Conservation (phyloP, 169 alveolate species). For the Blepharisma undulans region DNA sequence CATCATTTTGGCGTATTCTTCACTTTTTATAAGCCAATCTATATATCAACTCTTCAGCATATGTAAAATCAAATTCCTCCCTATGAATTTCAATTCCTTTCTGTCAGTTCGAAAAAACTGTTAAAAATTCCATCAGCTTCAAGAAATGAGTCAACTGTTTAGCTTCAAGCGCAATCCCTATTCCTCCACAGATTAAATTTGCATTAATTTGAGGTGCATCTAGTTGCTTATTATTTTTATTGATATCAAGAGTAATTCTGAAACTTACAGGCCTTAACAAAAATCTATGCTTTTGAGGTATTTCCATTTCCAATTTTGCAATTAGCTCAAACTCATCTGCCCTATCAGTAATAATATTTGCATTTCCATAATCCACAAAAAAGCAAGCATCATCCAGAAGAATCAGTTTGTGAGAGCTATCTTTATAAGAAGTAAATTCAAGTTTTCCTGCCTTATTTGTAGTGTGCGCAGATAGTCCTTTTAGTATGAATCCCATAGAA, state of each 20-base stretch:
- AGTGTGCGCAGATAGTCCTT: slow-evolving; percentile 36
- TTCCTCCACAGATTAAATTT: not conserved
- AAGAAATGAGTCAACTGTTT: not conserved
- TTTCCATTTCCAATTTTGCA: not conserved
- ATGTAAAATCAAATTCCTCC: not conserved
- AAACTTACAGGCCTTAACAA: not conserved
- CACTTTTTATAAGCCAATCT: slow-evolving; percentile 1
- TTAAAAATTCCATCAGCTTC: slow-evolving; percentile 7
- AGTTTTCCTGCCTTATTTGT: slow-evolving; percentile 43
- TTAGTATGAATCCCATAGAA: slow-evolving; percentile 44
- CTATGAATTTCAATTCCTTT: slow-evolving; percentile 4
- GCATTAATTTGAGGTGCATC: not conserved
- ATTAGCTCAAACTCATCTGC: not conserved
- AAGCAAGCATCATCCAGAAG: slow-evolving; percentile 37
- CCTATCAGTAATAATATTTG: not conserved
- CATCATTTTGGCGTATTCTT: not conserved
- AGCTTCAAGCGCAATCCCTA: not conserved
- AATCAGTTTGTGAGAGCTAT: slow-evolving; percentile 42
- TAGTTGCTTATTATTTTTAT: not conserved
- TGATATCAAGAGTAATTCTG: not conserved
- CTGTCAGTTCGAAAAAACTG: not conserved
- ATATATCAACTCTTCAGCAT: not conserved
- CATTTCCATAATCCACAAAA: slow-evolving; percentile 39
- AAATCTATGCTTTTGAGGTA: slow-evolving; percentile 16
- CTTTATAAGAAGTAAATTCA: slow-evolving; percentile 31